These are phyloP conservation scores for Auricularia sp. DNA, from an alignment of 768 basidiomycete genomes.

Conservation along the genomic window DNA sequence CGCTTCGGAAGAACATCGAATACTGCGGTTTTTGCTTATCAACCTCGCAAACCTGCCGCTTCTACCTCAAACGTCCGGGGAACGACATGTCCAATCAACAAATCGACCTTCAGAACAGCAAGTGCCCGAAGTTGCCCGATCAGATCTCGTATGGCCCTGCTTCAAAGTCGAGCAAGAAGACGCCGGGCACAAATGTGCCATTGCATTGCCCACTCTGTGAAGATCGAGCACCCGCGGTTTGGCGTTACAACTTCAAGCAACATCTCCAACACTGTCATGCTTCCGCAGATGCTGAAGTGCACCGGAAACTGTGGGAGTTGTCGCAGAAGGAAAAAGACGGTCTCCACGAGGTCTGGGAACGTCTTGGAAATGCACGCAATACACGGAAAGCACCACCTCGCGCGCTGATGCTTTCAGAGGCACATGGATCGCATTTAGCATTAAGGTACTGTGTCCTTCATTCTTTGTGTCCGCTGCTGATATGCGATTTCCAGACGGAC, in stretches of 20 bases:
- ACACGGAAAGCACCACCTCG: background rate
- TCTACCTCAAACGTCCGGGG: background rate
- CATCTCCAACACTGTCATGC: background rate
- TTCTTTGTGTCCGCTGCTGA: too few species aligned
- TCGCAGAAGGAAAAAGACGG: background rate
- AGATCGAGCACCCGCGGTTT: background rate
- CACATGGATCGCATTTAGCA: background rate
- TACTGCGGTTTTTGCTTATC: background rate
- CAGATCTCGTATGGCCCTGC: background rate
- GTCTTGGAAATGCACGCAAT: background rate
- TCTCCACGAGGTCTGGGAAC: background rate
- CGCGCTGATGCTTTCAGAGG: background rate
- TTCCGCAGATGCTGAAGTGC: background rate
- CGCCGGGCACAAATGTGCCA: background rate
- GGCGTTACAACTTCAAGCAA: background rate
- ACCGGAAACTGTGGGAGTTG: background rate
- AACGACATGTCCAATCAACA: background rate
- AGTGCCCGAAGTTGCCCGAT: background rate
- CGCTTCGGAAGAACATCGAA: background rate
- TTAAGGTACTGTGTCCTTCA: background rate
- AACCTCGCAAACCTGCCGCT: background rate
- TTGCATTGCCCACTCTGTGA: background rate
- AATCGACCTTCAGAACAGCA: background rate
- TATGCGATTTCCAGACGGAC: too few species aligned
- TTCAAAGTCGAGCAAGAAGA: background rate